A percentile compares a stretch with the other conserved stretches of the same genome.
phyloP scores from a whole-genome alignment of 176 grass and related monocot species.

The Urochloa ruziziensis region DNA sequence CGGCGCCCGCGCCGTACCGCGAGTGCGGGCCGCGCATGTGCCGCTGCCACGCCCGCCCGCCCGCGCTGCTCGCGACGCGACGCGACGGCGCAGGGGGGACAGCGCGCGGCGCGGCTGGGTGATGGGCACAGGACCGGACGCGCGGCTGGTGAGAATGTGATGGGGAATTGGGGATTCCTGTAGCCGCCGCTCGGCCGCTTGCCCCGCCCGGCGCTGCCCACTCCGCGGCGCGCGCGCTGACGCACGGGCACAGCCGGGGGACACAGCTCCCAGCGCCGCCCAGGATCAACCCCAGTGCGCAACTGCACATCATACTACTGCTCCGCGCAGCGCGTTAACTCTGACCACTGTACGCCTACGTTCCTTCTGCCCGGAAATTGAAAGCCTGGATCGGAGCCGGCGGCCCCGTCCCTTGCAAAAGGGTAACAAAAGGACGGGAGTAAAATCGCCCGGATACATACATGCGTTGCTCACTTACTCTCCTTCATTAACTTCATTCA shows the following conservation, averaged over 20 bases:
- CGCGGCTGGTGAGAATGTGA: not conserved
- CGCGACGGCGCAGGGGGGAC: not conserved
- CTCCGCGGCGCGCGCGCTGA: not conserved
- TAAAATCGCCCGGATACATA: not conserved
- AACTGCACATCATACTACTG: too few species aligned
- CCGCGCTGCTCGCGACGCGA: not conserved
- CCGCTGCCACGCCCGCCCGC: not conserved
- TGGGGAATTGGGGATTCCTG: not conserved
- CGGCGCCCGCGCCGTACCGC: not conserved
- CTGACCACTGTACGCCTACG: not conserved
- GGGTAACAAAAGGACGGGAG: not conserved
- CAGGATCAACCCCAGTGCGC: too few species aligned
- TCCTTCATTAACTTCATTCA: too few species aligned
- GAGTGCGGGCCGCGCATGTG: constrained; percentile 5
- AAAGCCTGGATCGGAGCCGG: not conserved
- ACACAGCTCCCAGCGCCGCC: too few species aligned
- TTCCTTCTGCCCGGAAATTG: not conserved
- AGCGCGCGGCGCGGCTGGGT: not conserved
- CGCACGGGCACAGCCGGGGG: not conserved
- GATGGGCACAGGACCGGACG: not conserved
- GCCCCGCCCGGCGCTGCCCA: not conserved
- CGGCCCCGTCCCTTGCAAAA: not conserved
- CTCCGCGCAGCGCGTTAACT: not conserved
- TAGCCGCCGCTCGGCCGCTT: not conserved
- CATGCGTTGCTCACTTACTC: too few species aligned